phyloP scores from a whole-genome alignment of 2,329 filamentous ascomycete species.

The Microcyclospora pomicola region DNA sequence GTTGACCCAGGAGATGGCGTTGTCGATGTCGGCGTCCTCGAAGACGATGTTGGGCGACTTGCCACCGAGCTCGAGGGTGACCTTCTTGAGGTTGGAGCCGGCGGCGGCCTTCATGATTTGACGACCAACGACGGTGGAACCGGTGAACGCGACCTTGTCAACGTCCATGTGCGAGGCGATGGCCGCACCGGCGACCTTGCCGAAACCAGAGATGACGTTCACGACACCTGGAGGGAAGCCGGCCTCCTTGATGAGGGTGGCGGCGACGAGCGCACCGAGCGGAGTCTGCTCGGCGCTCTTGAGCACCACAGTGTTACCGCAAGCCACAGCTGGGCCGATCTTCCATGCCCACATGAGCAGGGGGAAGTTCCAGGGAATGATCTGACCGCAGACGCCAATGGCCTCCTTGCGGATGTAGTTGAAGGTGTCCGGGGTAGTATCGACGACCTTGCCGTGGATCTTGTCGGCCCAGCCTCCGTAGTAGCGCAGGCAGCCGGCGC shows the following conservation, averaged over 20 bases:
- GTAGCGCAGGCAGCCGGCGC: constrained; percentile 63
- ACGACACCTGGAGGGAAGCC: constrained; percentile 62
- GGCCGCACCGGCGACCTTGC: constrained; percentile 64
- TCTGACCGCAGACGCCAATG: constrained; percentile 55
- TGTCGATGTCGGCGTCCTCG: constrained; percentile 62
- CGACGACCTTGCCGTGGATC: constrained; percentile 75
- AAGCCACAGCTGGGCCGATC: constrained; percentile 58
- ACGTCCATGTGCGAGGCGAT: constrained; percentile 64
- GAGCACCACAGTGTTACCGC: constrained; percentile 58
- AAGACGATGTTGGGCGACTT: constrained; percentile 74
- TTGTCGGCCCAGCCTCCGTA: constrained; percentile 89
- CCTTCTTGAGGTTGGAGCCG: constrained; percentile 66
- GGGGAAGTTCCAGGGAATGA: constrained; percentile 71
- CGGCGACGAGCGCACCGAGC: constrained; percentile 52
- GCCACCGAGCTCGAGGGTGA: constrained; percentile 66
- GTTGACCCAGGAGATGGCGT: constrained; percentile 67
- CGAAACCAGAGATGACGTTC: constrained; percentile 62
- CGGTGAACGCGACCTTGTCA: constrained; percentile 75
- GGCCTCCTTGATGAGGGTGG: constrained; percentile 55
- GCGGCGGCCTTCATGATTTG: constrained; percentile 71
- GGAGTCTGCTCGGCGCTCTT: constrained; percentile 69
- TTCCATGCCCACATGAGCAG: constrained; percentile 75
- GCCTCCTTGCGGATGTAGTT: constrained; percentile 74
- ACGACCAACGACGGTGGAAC: constrained; percentile 59
- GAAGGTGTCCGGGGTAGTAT: constrained; percentile 64